These are phyloP conservation scores for Globisporangium cederbergense DNA, from an alignment of 352 stramenopile species.

Conservation along the genomic window DNA sequence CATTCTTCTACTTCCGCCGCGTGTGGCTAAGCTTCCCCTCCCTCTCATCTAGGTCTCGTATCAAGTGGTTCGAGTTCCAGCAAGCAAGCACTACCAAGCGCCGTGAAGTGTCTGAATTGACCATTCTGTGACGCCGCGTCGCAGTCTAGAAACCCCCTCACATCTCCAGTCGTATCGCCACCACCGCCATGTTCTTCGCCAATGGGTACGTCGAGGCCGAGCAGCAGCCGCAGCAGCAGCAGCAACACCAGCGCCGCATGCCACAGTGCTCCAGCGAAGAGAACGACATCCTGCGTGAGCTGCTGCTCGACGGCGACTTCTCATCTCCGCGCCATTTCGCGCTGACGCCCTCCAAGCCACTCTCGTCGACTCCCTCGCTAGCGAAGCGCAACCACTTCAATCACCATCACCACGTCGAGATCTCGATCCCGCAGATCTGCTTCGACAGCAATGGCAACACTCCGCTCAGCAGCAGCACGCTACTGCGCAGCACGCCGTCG, in stretches of 20 bases:
- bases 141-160: slow-evolving; percentile 15
- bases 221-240: slow-evolving; percentile 7
- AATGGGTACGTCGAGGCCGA: slow-evolving; percentile 68
- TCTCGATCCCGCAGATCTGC: slow-evolving; percentile 69
- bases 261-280: slow-evolving; percentile 48
- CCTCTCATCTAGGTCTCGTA: slow-evolving; percentile 4
- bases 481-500: slow-evolving; percentile 53
- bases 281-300: slow-evolving; percentile 70
- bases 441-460: slow-evolving; percentile 36
- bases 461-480: slow-evolving; percentile 27
- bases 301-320: slow-evolving; percentile 69
- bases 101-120: slow-evolving; percentile 13
- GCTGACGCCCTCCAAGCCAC: slow-evolving; percentile 41
- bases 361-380: slow-evolving; percentile 21
- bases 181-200: slow-evolving; percentile 59
- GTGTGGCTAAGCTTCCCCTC: slow-evolving; percentile 15
- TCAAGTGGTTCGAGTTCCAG: not conserved
- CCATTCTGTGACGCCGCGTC: slow-evolving; percentile 10
- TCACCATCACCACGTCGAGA: slow-evolving; percentile 48
- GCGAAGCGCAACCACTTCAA: slow-evolving; percentile 51
- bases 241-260: slow-evolving; percentile 29
- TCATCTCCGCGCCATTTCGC: slow-evolving; percentile 54
- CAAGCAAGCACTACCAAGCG: not conserved
- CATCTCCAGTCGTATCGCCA: not conserved
- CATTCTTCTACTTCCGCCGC: slow-evolving; percentile 26